Evolutionary conservation across 2,329 filamentous ascomycete genomes (phyloP).

Genomic region (Trichoderma cornu-damae): DNA sequence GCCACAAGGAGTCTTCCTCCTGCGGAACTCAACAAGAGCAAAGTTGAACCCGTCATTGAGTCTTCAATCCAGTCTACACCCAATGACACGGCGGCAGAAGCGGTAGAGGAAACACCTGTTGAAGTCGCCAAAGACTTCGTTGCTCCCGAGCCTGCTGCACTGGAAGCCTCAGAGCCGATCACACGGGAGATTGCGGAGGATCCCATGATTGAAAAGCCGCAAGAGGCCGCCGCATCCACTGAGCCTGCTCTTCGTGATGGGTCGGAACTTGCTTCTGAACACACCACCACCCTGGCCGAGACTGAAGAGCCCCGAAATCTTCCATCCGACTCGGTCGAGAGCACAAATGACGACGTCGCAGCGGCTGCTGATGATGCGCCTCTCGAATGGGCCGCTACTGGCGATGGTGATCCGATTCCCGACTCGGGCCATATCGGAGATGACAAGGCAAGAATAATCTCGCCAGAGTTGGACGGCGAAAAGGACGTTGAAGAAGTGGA

Average conservation of each 20-base stretch:
- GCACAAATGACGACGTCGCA: not conserved
- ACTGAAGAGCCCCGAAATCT: not conserved
- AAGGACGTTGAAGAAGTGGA: constrained; percentile 24
- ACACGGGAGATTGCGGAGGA: not conserved
- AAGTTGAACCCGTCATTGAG: not conserved
- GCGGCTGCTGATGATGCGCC: not conserved
- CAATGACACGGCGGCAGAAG: not conserved
- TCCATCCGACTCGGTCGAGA: not conserved
- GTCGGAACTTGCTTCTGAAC: not conserved
- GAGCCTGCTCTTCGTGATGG: not conserved
- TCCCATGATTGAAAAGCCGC: not conserved
- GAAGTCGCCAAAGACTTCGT: not conserved
- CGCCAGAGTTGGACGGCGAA: constrained; percentile 19
- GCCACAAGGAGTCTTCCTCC: not conserved
- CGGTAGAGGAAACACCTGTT: not conserved
- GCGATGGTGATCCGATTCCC: constrained; percentile 5
- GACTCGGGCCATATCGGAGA: not conserved
- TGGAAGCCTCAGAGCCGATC: not conserved
- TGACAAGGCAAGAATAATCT: not conserved
- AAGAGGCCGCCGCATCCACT: not conserved
- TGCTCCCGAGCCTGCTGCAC: not conserved
- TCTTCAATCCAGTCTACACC: not conserved
- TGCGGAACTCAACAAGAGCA: not conserved
- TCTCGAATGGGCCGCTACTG: constrained; percentile 5
- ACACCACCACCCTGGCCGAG: not conserved